Evolutionary conservation across 768 basidiomycete genomes (phyloP), one percentile per base, ranked within the genome.

Genomic region (Amanita subjunquillea): DNA sequence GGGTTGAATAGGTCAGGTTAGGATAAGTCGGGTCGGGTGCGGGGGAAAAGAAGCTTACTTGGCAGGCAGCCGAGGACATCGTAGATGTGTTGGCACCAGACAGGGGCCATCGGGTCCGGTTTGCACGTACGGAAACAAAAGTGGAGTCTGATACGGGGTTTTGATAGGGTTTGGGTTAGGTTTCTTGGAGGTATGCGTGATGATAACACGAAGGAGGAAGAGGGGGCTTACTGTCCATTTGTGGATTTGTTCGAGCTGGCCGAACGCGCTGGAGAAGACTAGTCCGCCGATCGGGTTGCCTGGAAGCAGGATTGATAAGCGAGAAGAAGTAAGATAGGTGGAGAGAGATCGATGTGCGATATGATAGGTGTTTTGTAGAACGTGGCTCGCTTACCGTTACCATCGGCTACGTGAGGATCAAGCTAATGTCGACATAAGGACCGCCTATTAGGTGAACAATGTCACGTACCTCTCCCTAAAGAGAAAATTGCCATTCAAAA

Each of bases 81-180:
- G 62, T 75, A 75, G 56, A 84, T 79, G 57, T 82, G 82, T 58
- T 85, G 71, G 62, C 84, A 88, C 58, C 72, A 68, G 3, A 60
- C 63, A 1, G 79, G 75, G 2, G 82, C 78, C 22, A 64, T 67
- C 5, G 69, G 67, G 0, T 69, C 70, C 23, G 77, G 75, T 51
- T 78, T 79, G 65, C 84, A 87, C 13, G 77, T 83, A 42, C 85
- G 79, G 69, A 87, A 77, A 69, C 86, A 90, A 68, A 87, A 90
- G 56, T 65, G 43, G 70, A 61, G 56, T 69, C 70, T 4, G 77
- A 73, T 51, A 88, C 71, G 60, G 83, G 85, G 65, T 83, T 81
- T 81, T 83, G 56, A 44, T 47, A 42, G 6, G 45, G 13, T 7
- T 12, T 13, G 22, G 6, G 32, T 12, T 27, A 15, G 27, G 2